Evolutionary conservation across 2,329 filamentous ascomycete species (phyloP).

Genomic region (Thielaviopsis populi): DNA sequence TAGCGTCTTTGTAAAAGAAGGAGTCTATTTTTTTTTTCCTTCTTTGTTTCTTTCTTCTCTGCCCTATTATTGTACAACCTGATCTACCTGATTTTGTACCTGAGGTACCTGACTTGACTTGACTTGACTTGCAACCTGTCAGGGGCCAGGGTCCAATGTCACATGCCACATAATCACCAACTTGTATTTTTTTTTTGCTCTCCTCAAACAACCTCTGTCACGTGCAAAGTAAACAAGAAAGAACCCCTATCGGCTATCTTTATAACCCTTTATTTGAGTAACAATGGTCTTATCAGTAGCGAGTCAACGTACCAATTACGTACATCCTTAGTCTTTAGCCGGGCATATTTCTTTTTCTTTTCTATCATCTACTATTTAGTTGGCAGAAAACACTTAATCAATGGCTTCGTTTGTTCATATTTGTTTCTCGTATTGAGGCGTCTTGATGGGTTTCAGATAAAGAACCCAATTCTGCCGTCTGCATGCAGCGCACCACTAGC

Average conservation of each 20-base stretch:
- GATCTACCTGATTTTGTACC: background rate
- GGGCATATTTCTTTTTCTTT: background rate
- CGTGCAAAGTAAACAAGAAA: background rate
- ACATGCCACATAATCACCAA: background rate
- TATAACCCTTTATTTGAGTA: background rate
- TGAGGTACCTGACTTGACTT: background rate
- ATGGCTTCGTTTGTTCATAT: background rate
- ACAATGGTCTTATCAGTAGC: background rate
- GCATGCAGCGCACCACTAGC: background rate
- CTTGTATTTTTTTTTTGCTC: background rate
- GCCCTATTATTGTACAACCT: background rate
- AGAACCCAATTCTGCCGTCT: background rate
- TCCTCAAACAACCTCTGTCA: background rate
- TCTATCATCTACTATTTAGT: too few species aligned
- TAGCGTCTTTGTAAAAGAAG: too few species aligned
- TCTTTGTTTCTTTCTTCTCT: background rate
- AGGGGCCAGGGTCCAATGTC: background rate
- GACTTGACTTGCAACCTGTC: background rate
- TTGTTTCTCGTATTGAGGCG: constrained; percentile 1
- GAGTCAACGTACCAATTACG: background rate
- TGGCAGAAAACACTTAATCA: too few species aligned
- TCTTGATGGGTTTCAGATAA: background rate
- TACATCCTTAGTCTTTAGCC: background rate
- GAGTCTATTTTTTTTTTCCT: background rate
- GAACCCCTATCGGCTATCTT: background rate